phyloP scores from a whole-genome alignment of 2,329 filamentous ascomycete genomes.

The Reticulascus tulasneorum region DNA sequence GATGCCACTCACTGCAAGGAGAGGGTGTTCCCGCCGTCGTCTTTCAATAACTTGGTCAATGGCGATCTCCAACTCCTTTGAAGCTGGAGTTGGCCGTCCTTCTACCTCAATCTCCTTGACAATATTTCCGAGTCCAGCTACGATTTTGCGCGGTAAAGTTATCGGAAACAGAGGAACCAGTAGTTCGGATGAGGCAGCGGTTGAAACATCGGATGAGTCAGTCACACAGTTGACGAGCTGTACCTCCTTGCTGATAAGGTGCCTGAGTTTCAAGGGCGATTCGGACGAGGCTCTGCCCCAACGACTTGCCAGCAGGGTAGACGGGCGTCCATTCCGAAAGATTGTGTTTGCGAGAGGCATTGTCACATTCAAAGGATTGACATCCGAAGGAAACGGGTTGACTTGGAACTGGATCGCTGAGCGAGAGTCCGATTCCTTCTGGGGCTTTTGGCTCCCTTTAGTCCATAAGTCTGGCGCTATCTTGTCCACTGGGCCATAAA shows the following conservation, averaged over 20 bases:
- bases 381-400: neutral
- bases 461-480: slow-evolving; percentile 46
- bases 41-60: slow-evolving; percentile 56
- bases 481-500: slow-evolving; percentile 35
- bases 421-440: slow-evolving; percentile 4
- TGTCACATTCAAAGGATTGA: slow-evolving; percentile 31
- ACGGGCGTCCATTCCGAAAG: slow-evolving; percentile 64
- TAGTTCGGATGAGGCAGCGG: slow-evolving; percentile 17
- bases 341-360: slow-evolving; percentile 74
- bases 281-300: slow-evolving; percentile 25
- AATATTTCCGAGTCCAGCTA: slow-evolving; percentile 73
- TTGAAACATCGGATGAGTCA: too few relatives aligned
- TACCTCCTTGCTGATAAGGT: slow-evolving; percentile 30
- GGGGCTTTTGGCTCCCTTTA: neutral
- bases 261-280: slow-evolving; percentile 23
- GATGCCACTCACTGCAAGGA: slow-evolving; percentile 40
- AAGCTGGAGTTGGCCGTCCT: slow-evolving; percentile 54
- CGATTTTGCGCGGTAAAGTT: slow-evolving; percentile 58
- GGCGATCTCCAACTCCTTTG: slow-evolving; percentile 63
- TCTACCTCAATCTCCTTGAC: slow-evolving; percentile 57
- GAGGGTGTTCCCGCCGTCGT: slow-evolving; percentile 27
- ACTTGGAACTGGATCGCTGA: slow-evolving; percentile 6
- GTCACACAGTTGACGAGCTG: slow-evolving; percentile 29
- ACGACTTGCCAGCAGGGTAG: slow-evolving; percentile 49
- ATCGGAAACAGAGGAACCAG: slow-evolving; percentile 54